Evolutionary conservation across 2,329 filamentous ascomycete genomes (phyloP).

Genomic region (Ophiobolus disseminans): DNA sequence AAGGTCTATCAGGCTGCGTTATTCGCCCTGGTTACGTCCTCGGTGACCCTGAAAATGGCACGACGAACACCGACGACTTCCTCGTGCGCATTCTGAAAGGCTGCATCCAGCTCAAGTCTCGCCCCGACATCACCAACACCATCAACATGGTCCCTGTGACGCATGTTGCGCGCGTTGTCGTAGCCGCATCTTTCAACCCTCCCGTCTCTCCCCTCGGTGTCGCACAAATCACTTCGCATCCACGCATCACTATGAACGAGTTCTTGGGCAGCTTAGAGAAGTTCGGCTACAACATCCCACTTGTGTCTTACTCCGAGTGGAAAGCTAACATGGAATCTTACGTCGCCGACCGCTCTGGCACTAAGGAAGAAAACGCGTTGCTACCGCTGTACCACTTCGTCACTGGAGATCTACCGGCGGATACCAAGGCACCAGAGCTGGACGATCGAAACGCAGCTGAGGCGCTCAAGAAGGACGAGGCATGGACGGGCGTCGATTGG

Average conservation of each 20-base stretch:
- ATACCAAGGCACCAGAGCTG: slow-evolving; percentile 75
- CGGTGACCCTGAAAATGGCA: slow-evolving; percentile 73
- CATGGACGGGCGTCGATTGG: slow-evolving; percentile 65
- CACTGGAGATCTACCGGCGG: slow-evolving; percentile 71
- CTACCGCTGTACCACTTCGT: slow-evolving; percentile 76
- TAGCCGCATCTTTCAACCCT: slow-evolving; percentile 74
- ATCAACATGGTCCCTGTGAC: slow-evolving; percentile 89
- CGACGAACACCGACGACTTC: slow-evolving; percentile 86
- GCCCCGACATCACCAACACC: slow-evolving; percentile 82
- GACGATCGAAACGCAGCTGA: slow-evolving; percentile 73
- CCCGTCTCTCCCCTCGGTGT: slow-evolving; percentile 65
- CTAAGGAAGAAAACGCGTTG: slow-evolving; percentile 73
- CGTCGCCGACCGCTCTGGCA: slow-evolving; percentile 62
- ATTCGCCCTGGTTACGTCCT: slow-evolving; percentile 86
- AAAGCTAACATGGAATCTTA: slow-evolving; percentile 70
- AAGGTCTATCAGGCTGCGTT: slow-evolving; percentile 77
- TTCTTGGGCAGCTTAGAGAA: slow-evolving; percentile 73
- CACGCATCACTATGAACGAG: slow-evolving; percentile 77
- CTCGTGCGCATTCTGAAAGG: slow-evolving; percentile 86
- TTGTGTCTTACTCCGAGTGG: slow-evolving; percentile 74
- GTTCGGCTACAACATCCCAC: slow-evolving; percentile 75
- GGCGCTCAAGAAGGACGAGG: slow-evolving; percentile 68
- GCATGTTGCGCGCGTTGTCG: slow-evolving; percentile 81
- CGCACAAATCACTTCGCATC: slow-evolving; percentile 80
- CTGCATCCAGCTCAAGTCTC: slow-evolving; percentile 76